Conservation (phyloP, 2,329 filamentous ascomycete species). For the Botrytis hyacinthi region DNA sequence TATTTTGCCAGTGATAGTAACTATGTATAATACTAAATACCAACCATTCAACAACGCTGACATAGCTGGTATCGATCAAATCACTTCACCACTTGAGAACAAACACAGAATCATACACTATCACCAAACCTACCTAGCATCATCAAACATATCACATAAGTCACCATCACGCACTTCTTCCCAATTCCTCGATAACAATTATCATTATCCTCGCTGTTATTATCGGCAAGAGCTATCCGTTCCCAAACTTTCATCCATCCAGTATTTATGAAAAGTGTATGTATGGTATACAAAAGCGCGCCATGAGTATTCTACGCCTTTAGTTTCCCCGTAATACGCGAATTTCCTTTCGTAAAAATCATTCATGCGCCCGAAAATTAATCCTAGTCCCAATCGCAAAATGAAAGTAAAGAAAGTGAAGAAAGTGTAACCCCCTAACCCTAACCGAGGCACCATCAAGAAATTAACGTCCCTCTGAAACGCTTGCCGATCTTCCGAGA, state of each 20-base stretch:
- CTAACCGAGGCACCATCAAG: neutral
- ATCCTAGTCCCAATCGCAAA: neutral
- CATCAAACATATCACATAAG: neutral
- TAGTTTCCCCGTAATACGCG: neutral
- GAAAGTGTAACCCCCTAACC: neutral
- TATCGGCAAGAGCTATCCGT: neutral
- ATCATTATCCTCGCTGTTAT: neutral
- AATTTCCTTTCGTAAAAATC: neutral
- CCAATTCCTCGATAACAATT: neutral
- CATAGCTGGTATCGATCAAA: neutral
- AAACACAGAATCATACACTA: neutral
- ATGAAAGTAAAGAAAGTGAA: neutral
- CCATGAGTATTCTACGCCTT: neutral
- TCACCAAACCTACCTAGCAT: neutral
- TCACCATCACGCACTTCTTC: neutral
- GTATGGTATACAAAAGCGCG: slow-evolving; percentile 16
- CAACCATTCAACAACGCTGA: neutral
- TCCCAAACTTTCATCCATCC: neutral
- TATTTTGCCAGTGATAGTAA: fast-evolving
- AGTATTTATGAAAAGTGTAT: neutral
- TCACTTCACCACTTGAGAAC: neutral
- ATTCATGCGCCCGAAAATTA: neutral
- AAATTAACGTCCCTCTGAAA: slow-evolving; percentile 4
- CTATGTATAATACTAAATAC: neutral
- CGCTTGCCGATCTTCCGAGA: slow-evolving; percentile 2